phyloP scores from a whole-genome alignment of 2,329 filamentous ascomycete genomes.

The Scedosporium dehoogii region DNA sequence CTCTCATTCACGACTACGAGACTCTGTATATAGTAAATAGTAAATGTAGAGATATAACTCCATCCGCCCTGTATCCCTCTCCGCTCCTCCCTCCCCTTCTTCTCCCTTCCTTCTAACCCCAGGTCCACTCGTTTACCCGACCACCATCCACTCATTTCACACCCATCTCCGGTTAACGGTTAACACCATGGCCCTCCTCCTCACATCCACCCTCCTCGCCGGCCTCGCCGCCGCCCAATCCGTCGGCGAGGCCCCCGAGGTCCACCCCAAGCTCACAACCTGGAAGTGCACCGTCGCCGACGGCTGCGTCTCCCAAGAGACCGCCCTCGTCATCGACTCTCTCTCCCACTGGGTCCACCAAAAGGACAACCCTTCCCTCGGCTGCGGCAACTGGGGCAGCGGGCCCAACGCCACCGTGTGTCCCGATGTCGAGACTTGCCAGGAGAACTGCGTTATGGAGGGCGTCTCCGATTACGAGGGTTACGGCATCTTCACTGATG shows the following conservation, averaged over 20 bases:
- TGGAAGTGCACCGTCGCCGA: conserved; percentile 39
- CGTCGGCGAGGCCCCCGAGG: conserved; percentile 30
- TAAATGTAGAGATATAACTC: too few species aligned
- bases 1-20: too few species aligned
- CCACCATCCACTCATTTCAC: not conserved
- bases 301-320: conserved; percentile 37
- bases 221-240: conserved; percentile 25
- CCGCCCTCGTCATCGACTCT: conserved; percentile 40
- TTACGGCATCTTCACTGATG: conserved; percentile 21
- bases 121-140: not conserved
- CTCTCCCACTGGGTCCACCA: conserved; percentile 36
- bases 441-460: conserved; percentile 43
- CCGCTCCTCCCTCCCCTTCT: not conserved
- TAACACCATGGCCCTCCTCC: conserved; percentile 5
- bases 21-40: too few species aligned
- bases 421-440: conserved; percentile 38
- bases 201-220: conserved; percentile 13
- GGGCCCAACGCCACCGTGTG: conserved; percentile 32
- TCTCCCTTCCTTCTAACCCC: not conserved
- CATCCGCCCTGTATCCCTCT: not conserved
- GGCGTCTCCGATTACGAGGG: conserved; percentile 36
- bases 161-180: not conserved
- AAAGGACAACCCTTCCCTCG: conserved; percentile 18
- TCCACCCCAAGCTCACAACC: conserved; percentile 40
- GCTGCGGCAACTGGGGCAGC: conserved; percentile 23